Base-by-base conservation (phyloP, 495 filamentous ascomycete genomes). In the Collariella sp. region DNA sequence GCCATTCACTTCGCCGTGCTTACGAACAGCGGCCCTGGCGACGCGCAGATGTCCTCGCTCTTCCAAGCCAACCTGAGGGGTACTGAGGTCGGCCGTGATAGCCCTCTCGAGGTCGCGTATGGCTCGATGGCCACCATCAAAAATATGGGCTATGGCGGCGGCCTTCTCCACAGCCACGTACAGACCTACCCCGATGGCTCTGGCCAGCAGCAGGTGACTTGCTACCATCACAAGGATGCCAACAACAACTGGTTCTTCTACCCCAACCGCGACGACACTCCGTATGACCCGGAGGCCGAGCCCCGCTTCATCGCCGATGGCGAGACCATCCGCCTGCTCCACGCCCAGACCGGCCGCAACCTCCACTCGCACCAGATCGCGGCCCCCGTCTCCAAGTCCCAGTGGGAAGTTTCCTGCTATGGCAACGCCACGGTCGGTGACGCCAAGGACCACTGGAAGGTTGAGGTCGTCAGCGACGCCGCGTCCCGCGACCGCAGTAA, bases 161-260 rank as follows among this genome's bases (percentile, higher is more conserved):
- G 93, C 58, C 82, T 98, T n/a, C 81, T 98, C 46, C 93, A 98
- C 72, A 36, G 89, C 34, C 94, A 97, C 74, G 83, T 97, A 58
- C 93, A 98, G 70, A 76, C 91, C 13, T 98, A 87, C 62, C 93
- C 93, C 0, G 94, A 98, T 70, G 93, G 93, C 29, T 97, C 94
- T 13, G 70, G 69, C 7, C 93, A 98, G 70, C 94, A 98, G 63
- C 93, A 98, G 69, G 86, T 98, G 50, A 98, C 93, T 29, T 98
- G 93, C 73, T 98, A 98, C 67, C 93, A 98, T 70, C 93, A 98
- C 76, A 98, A 98, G 67, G 93, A 98, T 79, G 82, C 93, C 61
- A 98, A 98, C 76, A 98, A 98, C 63, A 94, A 98, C 71, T 98
- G 93, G 93, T 96, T 91, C 70, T 95, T 98, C 67, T 95, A 96